Conservation (phyloP, 257 asterid species). For the Primulina huaijiensis region DNA sequence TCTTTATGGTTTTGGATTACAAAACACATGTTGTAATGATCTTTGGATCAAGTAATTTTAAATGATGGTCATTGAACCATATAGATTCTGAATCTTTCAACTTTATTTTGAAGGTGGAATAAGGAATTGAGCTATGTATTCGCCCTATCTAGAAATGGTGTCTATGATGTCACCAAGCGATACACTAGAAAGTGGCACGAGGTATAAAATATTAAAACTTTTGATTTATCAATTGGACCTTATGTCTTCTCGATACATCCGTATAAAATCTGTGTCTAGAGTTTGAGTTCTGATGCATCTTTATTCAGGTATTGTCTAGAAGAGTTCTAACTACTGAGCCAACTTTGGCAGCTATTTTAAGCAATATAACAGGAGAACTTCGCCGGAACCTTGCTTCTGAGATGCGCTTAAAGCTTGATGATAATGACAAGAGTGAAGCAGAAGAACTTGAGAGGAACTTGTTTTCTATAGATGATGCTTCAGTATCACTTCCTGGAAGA, state of each 20-base stretch:
- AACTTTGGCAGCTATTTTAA: slow-evolving; percentile 45
- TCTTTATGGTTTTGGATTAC: slow-evolving; percentile 23
- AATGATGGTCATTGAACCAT: slow-evolving; percentile 10
- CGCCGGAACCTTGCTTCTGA: slow-evolving; percentile 47
- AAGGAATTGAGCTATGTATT: slow-evolving; percentile 71
- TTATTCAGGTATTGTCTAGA: slow-evolving; percentile 64
- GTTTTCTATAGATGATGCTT: slow-evolving; percentile 52
- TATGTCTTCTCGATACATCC: slow-evolving; percentile 8
- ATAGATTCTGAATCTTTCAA: slow-evolving; percentile 28
- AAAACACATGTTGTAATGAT: slow-evolving; percentile 14
- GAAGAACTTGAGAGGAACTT: slow-evolving; percentile 62
- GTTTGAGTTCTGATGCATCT: slow-evolving; percentile 15
- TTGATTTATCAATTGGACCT: slow-evolving; percentile 16
- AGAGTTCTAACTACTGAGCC: slow-evolving; percentile 67
- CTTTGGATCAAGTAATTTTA: slow-evolving; percentile 10
- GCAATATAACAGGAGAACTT: slow-evolving; percentile 51
- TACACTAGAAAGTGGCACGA: slow-evolving; percentile 91
- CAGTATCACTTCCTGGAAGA: slow-evolving; percentile 87
- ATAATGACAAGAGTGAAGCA: slow-evolving; percentile 68
- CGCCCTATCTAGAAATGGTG: slow-evolving; percentile 79
- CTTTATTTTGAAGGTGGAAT: slow-evolving; percentile 66
- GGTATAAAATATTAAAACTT: slow-evolving; percentile 38
- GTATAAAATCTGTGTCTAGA: slow-evolving; percentile 10
- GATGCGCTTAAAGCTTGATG: slow-evolving; percentile 50
- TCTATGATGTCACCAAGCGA: slow-evolving; percentile 89